Percentiles rank a stretch among this genome's conserved stretches.
These are phyloP conservation scores for Dactylonectria estremocensis DNA, from an alignment of 2,329 filamentous ascomycete genomes.

Conservation along the genomic window DNA sequence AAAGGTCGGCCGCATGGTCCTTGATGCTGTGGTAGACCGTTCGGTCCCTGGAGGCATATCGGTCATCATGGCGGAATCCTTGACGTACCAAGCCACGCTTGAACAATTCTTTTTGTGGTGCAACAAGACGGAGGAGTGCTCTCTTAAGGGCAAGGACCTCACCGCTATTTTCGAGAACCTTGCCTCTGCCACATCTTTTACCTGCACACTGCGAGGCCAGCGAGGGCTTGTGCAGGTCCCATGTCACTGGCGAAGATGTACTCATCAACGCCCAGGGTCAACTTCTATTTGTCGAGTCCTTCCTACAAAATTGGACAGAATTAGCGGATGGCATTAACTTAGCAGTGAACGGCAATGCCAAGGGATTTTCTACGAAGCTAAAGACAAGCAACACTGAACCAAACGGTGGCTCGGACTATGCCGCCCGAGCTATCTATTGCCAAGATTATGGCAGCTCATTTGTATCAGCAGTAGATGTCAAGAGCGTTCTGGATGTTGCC, in stretches of 20 bases:
- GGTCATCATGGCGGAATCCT: conserved; percentile 31
- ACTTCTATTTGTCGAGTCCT: conserved; percentile 33
- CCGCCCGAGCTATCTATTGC: conserved; percentile 42
- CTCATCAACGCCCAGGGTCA: conserved; percentile 33
- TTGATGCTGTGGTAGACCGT: conserved; percentile 49
- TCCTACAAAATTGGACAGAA: conserved; percentile 32
- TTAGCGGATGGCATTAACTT: conserved; percentile 34
- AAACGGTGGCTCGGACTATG: conserved; percentile 15
- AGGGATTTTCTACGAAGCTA: conserved; percentile 33
- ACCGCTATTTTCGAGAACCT: conserved; percentile 36
- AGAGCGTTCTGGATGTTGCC: conserved; percentile 28
- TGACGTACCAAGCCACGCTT: conserved; percentile 38
- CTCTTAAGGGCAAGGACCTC: conserved; percentile 41
- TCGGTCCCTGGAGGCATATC: conserved; percentile 35
- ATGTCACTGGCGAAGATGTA: conserved; percentile 43
- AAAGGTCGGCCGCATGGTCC: conserved; percentile 45
- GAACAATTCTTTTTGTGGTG: conserved; percentile 45
- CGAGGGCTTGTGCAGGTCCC: not conserved
- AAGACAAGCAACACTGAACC: conserved; percentile 8
- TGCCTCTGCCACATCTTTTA: conserved; percentile 25
- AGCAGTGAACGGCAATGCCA: conserved; percentile 41
- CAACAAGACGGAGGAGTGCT: conserved; percentile 31
- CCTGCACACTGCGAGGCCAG: conserved; percentile 39
- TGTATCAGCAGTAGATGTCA: conserved; percentile 29
- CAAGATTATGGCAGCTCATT: conserved; percentile 43